A percentile compares a stretch with the other conserved stretches of the same genome.
phyloP scores from a whole-genome alignment of 192 early-diverging fungal species.

The Lobosporangium transversale region DNA sequence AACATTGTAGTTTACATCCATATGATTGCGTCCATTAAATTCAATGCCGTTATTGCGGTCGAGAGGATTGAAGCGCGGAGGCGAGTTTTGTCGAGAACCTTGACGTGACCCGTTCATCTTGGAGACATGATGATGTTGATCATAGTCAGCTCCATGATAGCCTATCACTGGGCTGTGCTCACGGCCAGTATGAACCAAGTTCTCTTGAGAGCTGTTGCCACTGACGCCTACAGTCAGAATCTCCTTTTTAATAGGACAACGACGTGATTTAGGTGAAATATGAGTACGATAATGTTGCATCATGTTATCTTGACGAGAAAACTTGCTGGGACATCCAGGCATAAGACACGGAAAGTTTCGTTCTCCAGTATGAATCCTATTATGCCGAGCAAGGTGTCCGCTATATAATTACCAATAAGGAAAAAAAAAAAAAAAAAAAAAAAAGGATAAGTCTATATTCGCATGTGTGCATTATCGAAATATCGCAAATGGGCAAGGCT shows the following conservation, averaged over 20 bases:
- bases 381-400: conserved; percentile 84
- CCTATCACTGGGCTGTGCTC: conserved; percentile 17
- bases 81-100: conserved; percentile 40
- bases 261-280: conserved; percentile 73
- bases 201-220: conserved; percentile 36
- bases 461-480: no score
- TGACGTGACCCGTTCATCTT: conserved; percentile 33
- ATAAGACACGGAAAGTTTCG: conserved; percentile 78
- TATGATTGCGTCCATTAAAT: conserved; percentile 14
- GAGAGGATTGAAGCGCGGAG: conserved; percentile 43
- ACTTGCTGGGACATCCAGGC: conserved; percentile 75
- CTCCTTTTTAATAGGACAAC: conserved; percentile 45
- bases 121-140: conserved; percentile 18
- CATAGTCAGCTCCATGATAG: conserved; percentile 3
- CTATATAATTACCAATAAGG: conserved; percentile 34
- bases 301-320: conserved; percentile 88
- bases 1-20: conserved; percentile 7
- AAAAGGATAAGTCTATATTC: not conserved
- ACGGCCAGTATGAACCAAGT: conserved; percentile 3
- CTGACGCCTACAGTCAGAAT: conserved; percentile 14
- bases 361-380: conserved; percentile 86
- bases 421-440: not conserved
- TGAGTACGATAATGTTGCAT: conserved; percentile 89
- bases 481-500: no score
- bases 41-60: conserved; percentile 31